Evolutionary conservation across 2,329 filamentous ascomycete genomes (phyloP).

Genomic region (Nothomitra cinnamomea): DNA sequence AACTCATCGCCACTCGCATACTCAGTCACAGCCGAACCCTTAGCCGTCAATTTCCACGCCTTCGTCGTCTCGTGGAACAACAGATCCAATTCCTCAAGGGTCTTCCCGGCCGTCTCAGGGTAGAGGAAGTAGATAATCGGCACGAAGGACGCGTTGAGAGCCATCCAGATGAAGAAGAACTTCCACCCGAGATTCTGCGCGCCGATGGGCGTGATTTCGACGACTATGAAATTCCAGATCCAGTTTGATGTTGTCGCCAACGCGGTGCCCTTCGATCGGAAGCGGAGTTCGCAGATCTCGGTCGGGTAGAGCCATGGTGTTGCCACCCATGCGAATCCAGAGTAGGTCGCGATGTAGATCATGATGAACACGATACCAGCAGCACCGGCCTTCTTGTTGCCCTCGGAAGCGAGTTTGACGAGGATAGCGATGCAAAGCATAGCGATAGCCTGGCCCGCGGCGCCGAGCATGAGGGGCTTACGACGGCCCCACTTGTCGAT

Average conservation of each 20-base stretch:
- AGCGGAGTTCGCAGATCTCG: slow-evolving; percentile 21
- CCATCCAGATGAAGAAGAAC: slow-evolving; percentile 4
- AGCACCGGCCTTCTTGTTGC: neutral
- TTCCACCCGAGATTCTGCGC: slow-evolving; percentile 32
- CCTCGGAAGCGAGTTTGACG: slow-evolving; percentile 10
- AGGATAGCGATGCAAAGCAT: slow-evolving; percentile 25
- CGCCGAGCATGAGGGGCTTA: slow-evolving; percentile 28
- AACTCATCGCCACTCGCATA: neutral
- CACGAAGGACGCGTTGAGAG: slow-evolving; percentile 19
- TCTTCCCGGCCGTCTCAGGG: slow-evolving; percentile 34
- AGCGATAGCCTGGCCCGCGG: slow-evolving; percentile 18
- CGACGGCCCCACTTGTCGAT: slow-evolving; percentile 24
- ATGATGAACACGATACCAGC: slow-evolving; percentile 18
- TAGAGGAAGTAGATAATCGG: slow-evolving; percentile 30
- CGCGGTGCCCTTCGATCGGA: slow-evolving; percentile 19
- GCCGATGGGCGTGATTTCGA: slow-evolving; percentile 35
- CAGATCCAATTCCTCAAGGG: slow-evolving; percentile 34
- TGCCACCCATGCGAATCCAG: slow-evolving; percentile 19
- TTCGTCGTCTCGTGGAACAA: slow-evolving; percentile 21
- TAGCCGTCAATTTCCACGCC: neutral
- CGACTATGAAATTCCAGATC: slow-evolving; percentile 18
- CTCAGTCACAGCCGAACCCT: neutral
- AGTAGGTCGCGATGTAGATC: slow-evolving; percentile 21
- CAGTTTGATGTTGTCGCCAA: slow-evolving; percentile 22
- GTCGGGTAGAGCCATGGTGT: slow-evolving; percentile 24